These are phyloP conservation scores for Cladosporium halotolerans DNA, from an alignment of 2,329 filamentous ascomycete species.

Conservation along the genomic window DNA sequence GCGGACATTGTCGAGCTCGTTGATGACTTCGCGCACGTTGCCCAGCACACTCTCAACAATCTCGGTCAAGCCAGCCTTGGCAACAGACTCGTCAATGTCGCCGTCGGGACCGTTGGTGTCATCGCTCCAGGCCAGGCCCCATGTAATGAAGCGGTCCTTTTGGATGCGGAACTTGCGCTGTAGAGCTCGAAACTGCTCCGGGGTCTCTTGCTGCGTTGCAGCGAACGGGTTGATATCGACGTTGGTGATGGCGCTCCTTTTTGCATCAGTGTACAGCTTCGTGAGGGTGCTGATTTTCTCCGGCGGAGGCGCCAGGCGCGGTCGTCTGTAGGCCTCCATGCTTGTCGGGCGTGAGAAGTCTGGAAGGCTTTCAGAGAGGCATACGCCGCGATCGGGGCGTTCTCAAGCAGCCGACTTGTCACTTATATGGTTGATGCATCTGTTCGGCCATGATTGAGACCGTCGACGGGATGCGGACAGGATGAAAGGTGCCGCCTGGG, in stretches of 20 bases:
- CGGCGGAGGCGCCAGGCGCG: constrained; percentile 15
- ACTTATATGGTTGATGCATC: no score
- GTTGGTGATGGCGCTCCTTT: constrained; percentile 59
- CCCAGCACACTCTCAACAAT: constrained; percentile 72
- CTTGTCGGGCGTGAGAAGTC: neutral
- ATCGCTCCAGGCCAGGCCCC: constrained; percentile 78
- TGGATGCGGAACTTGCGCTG: constrained; percentile 75
- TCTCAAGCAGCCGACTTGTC: no score
- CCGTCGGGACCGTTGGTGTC: constrained; percentile 56
- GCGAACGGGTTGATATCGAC: constrained; percentile 49
- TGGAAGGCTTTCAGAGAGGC: no score
- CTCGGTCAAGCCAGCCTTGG: constrained; percentile 63
- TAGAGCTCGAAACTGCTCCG: constrained; percentile 62
- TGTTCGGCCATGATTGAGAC: neutral
- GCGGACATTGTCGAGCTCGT: constrained; percentile 69
- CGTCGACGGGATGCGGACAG: neutral
- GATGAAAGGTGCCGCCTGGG: constrained; percentile 7
- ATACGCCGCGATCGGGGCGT: no score
- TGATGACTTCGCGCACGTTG: constrained; percentile 72
- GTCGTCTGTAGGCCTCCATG: constrained; percentile 20
- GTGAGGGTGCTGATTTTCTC: constrained; percentile 43
- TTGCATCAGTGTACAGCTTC: constrained; percentile 73
- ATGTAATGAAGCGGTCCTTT: constrained; percentile 70
- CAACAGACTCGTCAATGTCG: constrained; percentile 66
- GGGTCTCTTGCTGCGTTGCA: constrained; percentile 29